Percentiles rank a stretch among this genome's conserved stretches.
These are phyloP conservation scores for Xylaria digitata DNA, from an alignment of 2,329 filamentous ascomycete species.

Conservation along the genomic window DNA sequence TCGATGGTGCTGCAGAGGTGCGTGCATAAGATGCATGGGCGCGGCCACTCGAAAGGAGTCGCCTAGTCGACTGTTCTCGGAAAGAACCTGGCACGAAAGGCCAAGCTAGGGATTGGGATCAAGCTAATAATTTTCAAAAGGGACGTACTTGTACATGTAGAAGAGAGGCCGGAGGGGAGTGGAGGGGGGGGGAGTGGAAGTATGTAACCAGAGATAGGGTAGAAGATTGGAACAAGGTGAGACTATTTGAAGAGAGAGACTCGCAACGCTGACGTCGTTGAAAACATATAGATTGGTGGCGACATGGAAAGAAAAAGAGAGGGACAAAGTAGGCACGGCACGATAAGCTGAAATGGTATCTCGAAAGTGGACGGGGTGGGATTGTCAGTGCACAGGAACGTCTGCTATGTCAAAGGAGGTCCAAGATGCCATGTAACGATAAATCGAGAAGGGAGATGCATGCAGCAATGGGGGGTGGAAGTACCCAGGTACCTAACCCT, in stretches of 20 bases:
- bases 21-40: constrained; percentile 4
- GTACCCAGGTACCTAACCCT: constrained; percentile 4
- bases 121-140: constrained; percentile 7
- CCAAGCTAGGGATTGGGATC: constrained; percentile 17
- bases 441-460: constrained; percentile 27
- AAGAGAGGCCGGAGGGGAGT: constrained; percentile 13
- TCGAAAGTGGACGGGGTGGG: constrained; percentile 4
- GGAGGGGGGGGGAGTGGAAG: background rate
- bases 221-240: constrained; percentile 19
- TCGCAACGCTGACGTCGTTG: constrained; percentile 26
- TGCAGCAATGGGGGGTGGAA: constrained; percentile 19
- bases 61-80: constrained; percentile 27
- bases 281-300: constrained; percentile 20
- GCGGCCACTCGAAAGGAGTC: constrained; percentile 37
- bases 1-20: constrained; percentile 14
- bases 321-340: constrained; percentile 12
- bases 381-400: constrained; percentile 25
- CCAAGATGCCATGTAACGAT: constrained; percentile 37
- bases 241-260: constrained; percentile 32
- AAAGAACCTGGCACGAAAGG: constrained; percentile 18
- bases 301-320: constrained; percentile 27
- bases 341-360: constrained; percentile 4
- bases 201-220: constrained; percentile 18
- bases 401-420: constrained; percentile 34
- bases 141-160: constrained; percentile 36